Percentiles rank a stretch among this genome's conserved stretches.
These are phyloP conservation scores for Termitomyces sp. DNA, from an alignment of 768 basidiomycete species.

Conservation along the genomic window DNA sequence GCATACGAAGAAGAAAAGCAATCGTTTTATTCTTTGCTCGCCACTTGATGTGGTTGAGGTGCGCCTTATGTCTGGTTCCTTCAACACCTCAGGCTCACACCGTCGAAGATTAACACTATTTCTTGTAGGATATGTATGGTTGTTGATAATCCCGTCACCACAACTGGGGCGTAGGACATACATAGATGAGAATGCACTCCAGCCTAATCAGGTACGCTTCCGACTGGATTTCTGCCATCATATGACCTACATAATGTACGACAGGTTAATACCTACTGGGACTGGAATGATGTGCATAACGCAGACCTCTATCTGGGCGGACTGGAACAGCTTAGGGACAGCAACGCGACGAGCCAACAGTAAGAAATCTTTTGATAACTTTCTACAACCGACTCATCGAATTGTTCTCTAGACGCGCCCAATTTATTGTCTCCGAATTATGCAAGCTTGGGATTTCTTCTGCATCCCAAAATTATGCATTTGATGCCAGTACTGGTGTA, in stretches of 20 bases:
- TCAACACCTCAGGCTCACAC: slow-evolving; percentile 5
- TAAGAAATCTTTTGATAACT: slow-evolving; percentile 35
- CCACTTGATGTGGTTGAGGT: slow-evolving; percentile 35
- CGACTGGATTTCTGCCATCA: background rate
- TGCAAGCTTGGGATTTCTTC: slow-evolving; percentile 69
- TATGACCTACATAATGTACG: background rate
- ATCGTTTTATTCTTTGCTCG: slow-evolving; percentile 30
- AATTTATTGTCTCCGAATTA: slow-evolving; percentile 62
- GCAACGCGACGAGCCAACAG: slow-evolving; percentile 69
- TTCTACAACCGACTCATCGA: slow-evolving; percentile 2
- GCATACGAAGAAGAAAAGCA: slow-evolving; percentile 44
- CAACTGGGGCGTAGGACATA: slow-evolving; percentile 67
- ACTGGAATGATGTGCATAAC: slow-evolving; percentile 84
- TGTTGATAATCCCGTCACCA: slow-evolving; percentile 69
- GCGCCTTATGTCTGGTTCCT: slow-evolving; percentile 8
- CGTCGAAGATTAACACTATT: slow-evolving; percentile 52
- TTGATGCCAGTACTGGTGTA: slow-evolving; percentile 50
- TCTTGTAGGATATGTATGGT: slow-evolving; percentile 73
- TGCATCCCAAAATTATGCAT: slow-evolving; percentile 66
- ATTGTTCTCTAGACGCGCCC: slow-evolving; percentile 51
- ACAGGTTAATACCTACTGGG: slow-evolving; percentile 89
- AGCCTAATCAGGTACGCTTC: slow-evolving; percentile 75
- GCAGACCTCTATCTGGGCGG: slow-evolving; percentile 80
- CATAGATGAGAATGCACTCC: slow-evolving; percentile 94
- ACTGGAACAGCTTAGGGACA: slow-evolving; percentile 58